These are phyloP conservation scores for Neonectria ditissima DNA, from an alignment of 2,329 filamentous ascomycete species.

Conservation along the genomic window DNA sequence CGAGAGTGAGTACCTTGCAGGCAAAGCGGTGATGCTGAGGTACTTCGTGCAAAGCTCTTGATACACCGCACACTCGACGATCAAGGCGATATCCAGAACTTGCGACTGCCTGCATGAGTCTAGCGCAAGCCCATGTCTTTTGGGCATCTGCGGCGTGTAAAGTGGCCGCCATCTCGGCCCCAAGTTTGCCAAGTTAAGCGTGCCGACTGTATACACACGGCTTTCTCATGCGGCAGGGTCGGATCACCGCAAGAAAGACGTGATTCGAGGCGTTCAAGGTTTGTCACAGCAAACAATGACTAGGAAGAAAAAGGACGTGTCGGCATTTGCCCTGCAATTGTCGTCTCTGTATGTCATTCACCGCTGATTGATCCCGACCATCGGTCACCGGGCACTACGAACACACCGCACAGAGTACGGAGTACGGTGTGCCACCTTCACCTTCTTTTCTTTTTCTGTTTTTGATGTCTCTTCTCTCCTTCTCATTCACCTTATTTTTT, in stretches of 20 bases:
- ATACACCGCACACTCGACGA: slow-evolving; percentile 1
- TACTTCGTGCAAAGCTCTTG: slow-evolving; percentile 3
- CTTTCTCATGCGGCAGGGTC: slow-evolving; percentile 25
- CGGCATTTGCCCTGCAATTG: slow-evolving; percentile 22
- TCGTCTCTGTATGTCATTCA: slow-evolving; percentile 21
- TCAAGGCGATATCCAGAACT: slow-evolving; percentile 10
- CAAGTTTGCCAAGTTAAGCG: slow-evolving; percentile 16
- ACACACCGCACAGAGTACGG: neutral
- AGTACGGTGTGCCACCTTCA: slow-evolving; percentile 6
- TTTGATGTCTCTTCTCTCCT: slow-evolving; percentile 32
- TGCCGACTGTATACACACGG: neutral
- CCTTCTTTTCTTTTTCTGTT: slow-evolving; percentile 12
- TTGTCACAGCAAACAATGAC: slow-evolving; percentile 33
- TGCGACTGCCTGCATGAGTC: slow-evolving; percentile 13
- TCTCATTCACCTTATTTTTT: slow-evolving; percentile 15
- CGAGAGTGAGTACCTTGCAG: neutral
- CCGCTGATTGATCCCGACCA: slow-evolving; percentile 30
- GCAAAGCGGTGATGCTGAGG: neutral
- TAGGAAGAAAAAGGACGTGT: slow-evolving; percentile 26
- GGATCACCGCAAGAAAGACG: slow-evolving; percentile 33
- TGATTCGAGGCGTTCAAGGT: slow-evolving; percentile 31
- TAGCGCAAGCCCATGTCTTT: slow-evolving; percentile 23
- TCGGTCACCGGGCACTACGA: slow-evolving; percentile 15
- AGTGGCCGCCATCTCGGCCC: slow-evolving; percentile 1
- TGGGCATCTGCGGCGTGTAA: slow-evolving; percentile 1